Evolutionary conservation across 2,329 filamentous ascomycete genomes (phyloP).

Genomic region (Arthroderma sp.): DNA sequence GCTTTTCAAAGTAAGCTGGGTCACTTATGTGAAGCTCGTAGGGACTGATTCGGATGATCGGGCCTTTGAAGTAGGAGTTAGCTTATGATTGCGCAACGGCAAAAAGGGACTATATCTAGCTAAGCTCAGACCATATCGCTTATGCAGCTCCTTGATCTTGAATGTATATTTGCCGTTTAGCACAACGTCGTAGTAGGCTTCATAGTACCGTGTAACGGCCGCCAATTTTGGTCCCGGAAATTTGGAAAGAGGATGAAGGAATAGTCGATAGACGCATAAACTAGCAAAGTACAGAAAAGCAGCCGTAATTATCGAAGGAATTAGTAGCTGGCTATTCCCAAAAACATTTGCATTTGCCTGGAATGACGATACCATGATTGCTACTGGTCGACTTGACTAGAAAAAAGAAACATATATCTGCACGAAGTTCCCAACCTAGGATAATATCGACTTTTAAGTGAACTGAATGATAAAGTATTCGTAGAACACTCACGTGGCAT

Average conservation of each 20-base stretch:
- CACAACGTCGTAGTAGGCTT: constrained; percentile 18
- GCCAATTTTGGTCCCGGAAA: constrained; percentile 14
- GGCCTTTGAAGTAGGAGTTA: constrained; percentile 5
- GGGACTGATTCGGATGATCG: constrained; percentile 14
- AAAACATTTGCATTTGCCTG: too few species aligned
- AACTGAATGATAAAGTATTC: too few species aligned
- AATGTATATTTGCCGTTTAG: constrained; percentile 14
- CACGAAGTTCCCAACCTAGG: too few species aligned
- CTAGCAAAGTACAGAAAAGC: neutral
- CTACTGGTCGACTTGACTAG: too few species aligned
- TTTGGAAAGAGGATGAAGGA: constrained; percentile 13
- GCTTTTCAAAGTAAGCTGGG: constrained; percentile 5
- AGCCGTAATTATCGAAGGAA: too few species aligned
- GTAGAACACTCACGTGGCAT: too few species aligned
- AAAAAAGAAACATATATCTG: too few species aligned
- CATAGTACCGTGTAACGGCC: constrained; percentile 16
- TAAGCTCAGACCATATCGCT: constrained; percentile 15
- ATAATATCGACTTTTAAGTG: too few species aligned
- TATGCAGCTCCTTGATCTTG: constrained; percentile 16
- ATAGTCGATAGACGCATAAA: constrained; percentile 11
- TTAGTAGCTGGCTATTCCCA: too few species aligned
- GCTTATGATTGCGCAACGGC: too few species aligned
- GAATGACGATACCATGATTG: too few species aligned
- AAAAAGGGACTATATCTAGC: neutral
- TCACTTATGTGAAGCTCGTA: constrained; percentile 13